These are phyloP conservation scores for Neobulgaria alba DNA, from an alignment of 2,329 filamentous ascomycete genomes.

Conservation along the genomic window DNA sequence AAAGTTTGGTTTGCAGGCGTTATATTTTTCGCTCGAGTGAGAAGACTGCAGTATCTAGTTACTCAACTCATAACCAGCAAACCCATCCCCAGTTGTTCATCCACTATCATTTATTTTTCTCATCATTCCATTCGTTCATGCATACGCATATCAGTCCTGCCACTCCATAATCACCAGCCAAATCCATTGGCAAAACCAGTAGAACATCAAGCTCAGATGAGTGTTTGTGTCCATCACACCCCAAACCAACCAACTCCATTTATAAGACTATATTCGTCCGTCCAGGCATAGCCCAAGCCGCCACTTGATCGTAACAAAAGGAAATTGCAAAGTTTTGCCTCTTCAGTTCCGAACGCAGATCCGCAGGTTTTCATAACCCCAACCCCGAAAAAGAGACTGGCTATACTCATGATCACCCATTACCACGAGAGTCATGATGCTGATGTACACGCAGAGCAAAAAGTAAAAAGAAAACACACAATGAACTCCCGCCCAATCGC, in stretches of 20 bases:
- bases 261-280: conserved; percentile 1
- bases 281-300: background rate
- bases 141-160: background rate
- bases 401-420: conserved; percentile 15
- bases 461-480: conserved; percentile 12
- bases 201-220: background rate
- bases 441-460: conserved; percentile 24
- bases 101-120: conserved; percentile 3
- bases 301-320: background rate
- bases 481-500: conserved; percentile 7
- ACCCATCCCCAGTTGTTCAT: conserved; percentile 9
- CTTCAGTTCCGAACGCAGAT: conserved; percentile 3
- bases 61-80: conserved; percentile 5
- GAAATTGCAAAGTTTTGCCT: background rate
- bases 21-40: conserved; percentile 8
- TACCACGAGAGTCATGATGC: conserved; percentile 18
- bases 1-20: conserved; percentile 10
- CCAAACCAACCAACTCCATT: conserved; percentile 6
- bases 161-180: conserved; percentile 5
- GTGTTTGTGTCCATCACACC: background rate
- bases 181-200: background rate
- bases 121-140: too few species aligned
- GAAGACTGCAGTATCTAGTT: conserved; percentile 15
- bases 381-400: conserved; percentile 13
- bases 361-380: conserved; percentile 3